Base-by-base conservation (phyloP, 2,329 filamentous ascomycete species). In the Trichoderma sp. region DNA sequence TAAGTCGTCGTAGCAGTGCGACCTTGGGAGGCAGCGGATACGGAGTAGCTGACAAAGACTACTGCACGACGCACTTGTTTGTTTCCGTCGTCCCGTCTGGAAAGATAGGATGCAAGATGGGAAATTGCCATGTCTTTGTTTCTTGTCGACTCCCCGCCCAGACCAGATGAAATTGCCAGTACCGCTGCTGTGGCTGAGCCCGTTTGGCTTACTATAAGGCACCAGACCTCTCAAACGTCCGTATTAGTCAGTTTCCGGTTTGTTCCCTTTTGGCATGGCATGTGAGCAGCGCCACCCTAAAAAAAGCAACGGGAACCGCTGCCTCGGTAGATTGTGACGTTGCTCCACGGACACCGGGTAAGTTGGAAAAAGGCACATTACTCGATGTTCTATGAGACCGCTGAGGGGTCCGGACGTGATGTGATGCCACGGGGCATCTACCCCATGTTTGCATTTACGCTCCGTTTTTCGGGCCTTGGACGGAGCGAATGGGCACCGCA, bases 231-330 rank as follows among this genome's bases (percentile, higher is more conserved):
- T 4, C 3, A 43, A 7, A n/a, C 16, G 39, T 26, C 26, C 26
- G 26, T 43, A 43, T 43, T 43, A 43, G 39, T 43, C 39, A 43
- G 39, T 43, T 39, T 39, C 39, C 39, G 39, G 7, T 2, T n/a
- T 49, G 21, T 11, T 49, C 46, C n/a, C 46, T 13, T 49, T 49
- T 61, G 43, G 39, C 59, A 49, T 21, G 39, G n/a, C 59, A 49
- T 49, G 46, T 49, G 46, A 49, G 46, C 46, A 49, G 4, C 46
- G 59, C 32, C 6, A 34, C 51, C 52, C 61, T 28, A 65, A 65
- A 65, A 64, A 55, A 55, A 46, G 61, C n/a, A 65, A 55, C 32
- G 37, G 37, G 61, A 55, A 65, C 61, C 59, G 59, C 59, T 52
- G 49, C 59, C 46, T 63, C 59, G 59, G 59, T 63, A 63, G 46